Conservation (phyloP, 2,329 filamentous ascomycete species). For the Apiospora koreana region DNA sequence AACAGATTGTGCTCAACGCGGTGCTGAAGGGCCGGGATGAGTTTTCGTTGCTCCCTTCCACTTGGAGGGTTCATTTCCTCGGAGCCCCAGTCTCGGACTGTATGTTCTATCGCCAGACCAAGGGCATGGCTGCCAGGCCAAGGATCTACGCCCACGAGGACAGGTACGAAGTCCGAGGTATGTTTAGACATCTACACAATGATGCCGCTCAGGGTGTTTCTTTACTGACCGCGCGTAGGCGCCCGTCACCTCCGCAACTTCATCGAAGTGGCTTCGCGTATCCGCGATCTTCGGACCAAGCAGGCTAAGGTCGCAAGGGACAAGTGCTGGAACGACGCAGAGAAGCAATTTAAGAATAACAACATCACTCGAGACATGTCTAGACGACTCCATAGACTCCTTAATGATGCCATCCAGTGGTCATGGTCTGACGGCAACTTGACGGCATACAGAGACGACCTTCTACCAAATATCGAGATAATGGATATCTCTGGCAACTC, state of each 20-base stretch:
- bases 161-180: slow-evolving; percentile 31
- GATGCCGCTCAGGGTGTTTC: no score
- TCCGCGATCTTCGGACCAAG: slow-evolving; percentile 11
- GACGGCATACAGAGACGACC: slow-evolving; percentile 17
- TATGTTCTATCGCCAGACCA: slow-evolving; percentile 30
- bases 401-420: slow-evolving; percentile 28
- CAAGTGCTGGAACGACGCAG: background rate
- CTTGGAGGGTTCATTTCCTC: slow-evolving; percentile 32
- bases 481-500: slow-evolving; percentile 20
- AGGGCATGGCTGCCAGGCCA: slow-evolving; percentile 25
- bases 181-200: slow-evolving; percentile 6
- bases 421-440: slow-evolving; percentile 27
- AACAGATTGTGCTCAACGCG: slow-evolving; percentile 30
- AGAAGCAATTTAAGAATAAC: background rate
- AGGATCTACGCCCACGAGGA: slow-evolving; percentile 31
- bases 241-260: slow-evolving; percentile 4
- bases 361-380: slow-evolving; percentile 21
- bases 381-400: slow-evolving; percentile 21
- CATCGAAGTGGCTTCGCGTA: slow-evolving; percentile 6
- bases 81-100: slow-evolving; percentile 31
- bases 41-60: slow-evolving; percentile 32
- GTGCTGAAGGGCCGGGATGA: slow-evolving; percentile 30
- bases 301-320: slow-evolving; percentile 14
- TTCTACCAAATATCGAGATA: slow-evolving; percentile 26
- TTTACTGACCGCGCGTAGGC: slow-evolving; percentile 2